Evolutionary conservation across 2,329 filamentous ascomycete genomes (phyloP).

Genomic region (Ustilaginoidea virens): DNA sequence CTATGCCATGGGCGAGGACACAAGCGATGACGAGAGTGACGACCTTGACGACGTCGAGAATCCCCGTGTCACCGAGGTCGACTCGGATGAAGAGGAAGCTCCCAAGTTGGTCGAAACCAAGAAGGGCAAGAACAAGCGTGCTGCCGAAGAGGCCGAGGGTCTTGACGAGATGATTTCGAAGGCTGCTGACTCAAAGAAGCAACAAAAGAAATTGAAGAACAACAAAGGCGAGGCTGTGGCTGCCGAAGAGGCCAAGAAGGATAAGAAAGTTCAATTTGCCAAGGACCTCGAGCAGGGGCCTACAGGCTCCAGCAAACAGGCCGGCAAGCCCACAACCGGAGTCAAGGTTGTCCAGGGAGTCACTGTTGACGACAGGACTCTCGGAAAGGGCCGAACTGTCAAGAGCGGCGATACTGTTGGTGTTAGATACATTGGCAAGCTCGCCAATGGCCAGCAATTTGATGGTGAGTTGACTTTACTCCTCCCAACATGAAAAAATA

Average conservation of each 20-base stretch:
- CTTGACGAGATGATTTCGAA: conserved; percentile 82
- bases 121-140: conserved; percentile 88
- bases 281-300: conserved; percentile 98
- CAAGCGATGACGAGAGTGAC: conserved; percentile 59
- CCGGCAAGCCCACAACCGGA: conserved; percentile 36
- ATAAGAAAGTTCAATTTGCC: conserved; percentile 96
- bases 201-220: conserved; percentile 97
- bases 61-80: conserved; percentile 72
- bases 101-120: conserved; percentile 43
- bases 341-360: conserved; percentile 78
- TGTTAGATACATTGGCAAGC: conserved; percentile 98
- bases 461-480: conserved; percentile 55
- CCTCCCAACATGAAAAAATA: too few relatives aligned
- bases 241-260: conserved; percentile 43
- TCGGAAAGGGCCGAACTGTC: conserved; percentile 66
- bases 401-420: conserved; percentile 85
- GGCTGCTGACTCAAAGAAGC: conserved; percentile 67
- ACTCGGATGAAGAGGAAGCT: conserved; percentile 61
- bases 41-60: conserved; percentile 65
- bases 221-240: conserved; percentile 81
- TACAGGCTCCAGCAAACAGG: conserved; percentile 47
- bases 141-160: conserved; percentile 56
- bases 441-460: conserved; percentile 86
- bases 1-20: conserved; percentile 53
- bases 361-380: conserved; percentile 88